Evolutionary conservation across 2,329 filamentous ascomycete genomes (phyloP), one percentile per base, ranked within the genome.

Genomic region (Stagonosporopsis chrysanthemi): DNA sequence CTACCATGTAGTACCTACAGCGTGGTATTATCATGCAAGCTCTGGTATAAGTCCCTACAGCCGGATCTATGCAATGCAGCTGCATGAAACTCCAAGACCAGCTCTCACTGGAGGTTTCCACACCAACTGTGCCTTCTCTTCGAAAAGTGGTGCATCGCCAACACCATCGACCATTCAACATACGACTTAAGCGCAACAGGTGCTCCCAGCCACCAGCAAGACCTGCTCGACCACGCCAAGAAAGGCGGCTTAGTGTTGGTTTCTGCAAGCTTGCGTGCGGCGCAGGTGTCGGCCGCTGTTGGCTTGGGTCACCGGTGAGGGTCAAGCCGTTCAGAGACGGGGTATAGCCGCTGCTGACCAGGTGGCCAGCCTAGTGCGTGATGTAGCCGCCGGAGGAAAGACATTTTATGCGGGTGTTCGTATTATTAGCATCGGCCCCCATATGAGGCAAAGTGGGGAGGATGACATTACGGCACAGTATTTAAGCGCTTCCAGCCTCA

Each of bases 391-490:
- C 60, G 63, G 58, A 43, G 52, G 48, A 63, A 65, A 60, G 61
- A 64, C 45, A 58, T 41, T 44, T 44, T 58, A 68, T 68, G 64
- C 64, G 64, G 52, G 45, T 53, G 52, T 52, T 49, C 46, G 51
- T 70, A 72, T 68, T 59, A 59, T 65, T 72, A 69, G 68, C 50
- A 44, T 50, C 58, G 52, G 67, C 67, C 68, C 69, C 69, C 58
- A 59, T 39, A 50, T 60, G 58, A 62, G 55, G 63, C 61, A 56
- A 62, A 56, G 60, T 61, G 52, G 58, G 47, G 52, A 61, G 56
- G 48, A 64, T 61, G 46, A 63, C 60, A 55, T 52, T 69, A 66
- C 52, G 68, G 68, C 69, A 66, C 63, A 61, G 69, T 61, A 50
- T 59, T 60, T 48, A 61, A 61, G 67, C 65, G 68, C 61, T 63